A percentile compares a stretch with the other conserved stretches of the same genome.
Conservation (phyloP, 2,329 filamentous ascomycete genomes). For the Dothistroma septosporum region DNA sequence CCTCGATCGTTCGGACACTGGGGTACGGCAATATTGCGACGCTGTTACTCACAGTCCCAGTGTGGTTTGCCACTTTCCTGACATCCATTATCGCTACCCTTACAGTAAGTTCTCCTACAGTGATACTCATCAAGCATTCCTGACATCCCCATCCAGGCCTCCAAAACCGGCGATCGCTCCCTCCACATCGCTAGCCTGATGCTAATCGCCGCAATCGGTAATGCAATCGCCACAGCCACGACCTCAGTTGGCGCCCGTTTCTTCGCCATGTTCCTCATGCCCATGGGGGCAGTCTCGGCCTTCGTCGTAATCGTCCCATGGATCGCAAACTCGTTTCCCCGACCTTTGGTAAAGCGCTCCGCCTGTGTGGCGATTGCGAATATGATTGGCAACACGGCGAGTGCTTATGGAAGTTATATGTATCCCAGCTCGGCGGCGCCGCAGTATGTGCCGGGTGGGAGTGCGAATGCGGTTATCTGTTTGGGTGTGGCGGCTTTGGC, state of each 20-base stretch:
- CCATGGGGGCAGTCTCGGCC: slow-evolving; percentile 6
- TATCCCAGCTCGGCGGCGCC: slow-evolving; percentile 35
- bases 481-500: slow-evolving; percentile 36
- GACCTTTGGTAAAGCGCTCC: slow-evolving; percentile 67
- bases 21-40: slow-evolving; percentile 55
- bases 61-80: slow-evolving; percentile 55
- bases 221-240: slow-evolving; percentile 53
- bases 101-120: slow-evolving; percentile 40
- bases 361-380: slow-evolving; percentile 71
- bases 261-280: slow-evolving; percentile 60
- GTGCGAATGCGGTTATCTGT: slow-evolving; percentile 36
- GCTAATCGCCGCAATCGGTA: slow-evolving; percentile 51
- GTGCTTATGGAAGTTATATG: slow-evolving; percentile 36
- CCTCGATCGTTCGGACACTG: slow-evolving; percentile 58
- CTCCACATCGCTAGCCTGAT: slow-evolving; percentile 55
- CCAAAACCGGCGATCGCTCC: slow-evolving; percentile 53
- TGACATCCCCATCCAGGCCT: slow-evolving; percentile 17
- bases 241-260: slow-evolving; percentile 51
- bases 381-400: slow-evolving; percentile 35
- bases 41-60: slow-evolving; percentile 52
- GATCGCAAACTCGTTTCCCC: slow-evolving; percentile 26
- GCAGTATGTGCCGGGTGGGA: slow-evolving; percentile 37
- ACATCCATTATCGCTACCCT: slow-evolving; percentile 53
- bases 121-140: neutral
- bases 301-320: slow-evolving; percentile 33